Evolutionary conservation across 306 rosid species (phyloP).

Genomic region (Sicyos baderoa): DNA sequence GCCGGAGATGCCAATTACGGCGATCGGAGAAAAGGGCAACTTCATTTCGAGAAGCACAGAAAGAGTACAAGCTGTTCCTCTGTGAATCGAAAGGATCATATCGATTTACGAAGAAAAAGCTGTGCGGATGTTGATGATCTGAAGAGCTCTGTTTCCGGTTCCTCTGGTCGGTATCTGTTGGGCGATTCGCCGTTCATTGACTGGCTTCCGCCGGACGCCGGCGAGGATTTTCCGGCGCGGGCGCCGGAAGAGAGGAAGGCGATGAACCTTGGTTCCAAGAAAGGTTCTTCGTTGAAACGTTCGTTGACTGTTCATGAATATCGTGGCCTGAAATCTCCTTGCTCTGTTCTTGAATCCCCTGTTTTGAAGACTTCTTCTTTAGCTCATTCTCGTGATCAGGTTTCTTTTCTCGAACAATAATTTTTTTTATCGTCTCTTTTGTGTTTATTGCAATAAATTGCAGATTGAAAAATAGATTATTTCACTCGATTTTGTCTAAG

Average conservation of each 20-base stretch:
- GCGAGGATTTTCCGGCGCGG: background rate
- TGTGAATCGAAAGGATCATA: background rate
- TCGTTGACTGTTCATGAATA: conserved; percentile 7
- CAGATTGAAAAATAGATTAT: too few species aligned
- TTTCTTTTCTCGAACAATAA: background rate
- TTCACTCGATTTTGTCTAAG: too few species aligned
- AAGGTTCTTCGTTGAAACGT: conserved; percentile 3
- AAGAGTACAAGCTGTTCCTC: conserved; percentile 20
- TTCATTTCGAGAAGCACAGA: conserved; percentile 32
- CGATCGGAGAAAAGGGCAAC: background rate
- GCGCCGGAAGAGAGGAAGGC: background rate
- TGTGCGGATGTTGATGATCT: conserved; percentile 11
- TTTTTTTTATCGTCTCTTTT: background rate
- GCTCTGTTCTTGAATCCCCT: conserved; percentile 11
- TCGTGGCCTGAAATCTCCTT: conserved; percentile 13
- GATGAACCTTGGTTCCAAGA: background rate
- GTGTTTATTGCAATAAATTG: background rate
- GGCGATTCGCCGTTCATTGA: conserved; percentile 10
- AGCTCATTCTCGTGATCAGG: conserved; percentile 35
- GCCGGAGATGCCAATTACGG: conserved; percentile 11
- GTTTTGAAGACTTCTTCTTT: conserved; percentile 17
- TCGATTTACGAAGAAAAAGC: conserved; percentile 13
- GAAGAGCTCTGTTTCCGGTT: conserved; percentile 4
- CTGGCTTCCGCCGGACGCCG: background rate
- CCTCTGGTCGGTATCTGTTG: conserved; percentile 19